A percentile compares a stretch with the other conserved stretches of the same genome.
Conservation (phyloP, 345 rosid genomes). For the Eucalyptus regnans region DNA sequence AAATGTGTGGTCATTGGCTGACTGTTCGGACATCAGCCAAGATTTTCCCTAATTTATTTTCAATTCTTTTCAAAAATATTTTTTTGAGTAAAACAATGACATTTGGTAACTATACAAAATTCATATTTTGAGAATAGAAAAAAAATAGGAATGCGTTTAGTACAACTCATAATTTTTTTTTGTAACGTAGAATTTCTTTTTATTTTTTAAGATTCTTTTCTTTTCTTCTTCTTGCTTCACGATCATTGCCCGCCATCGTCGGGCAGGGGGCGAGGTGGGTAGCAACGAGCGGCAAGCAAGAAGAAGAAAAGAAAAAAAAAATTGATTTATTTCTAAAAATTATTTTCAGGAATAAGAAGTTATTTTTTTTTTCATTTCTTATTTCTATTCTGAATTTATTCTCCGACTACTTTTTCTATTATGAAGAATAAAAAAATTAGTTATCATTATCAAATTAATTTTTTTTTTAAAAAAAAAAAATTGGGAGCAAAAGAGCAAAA, state of each 20-base stretch:
- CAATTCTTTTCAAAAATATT: too few relatives aligned
- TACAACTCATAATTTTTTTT: too few relatives aligned
- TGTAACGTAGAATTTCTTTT: accelerated
- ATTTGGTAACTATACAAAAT: too few relatives aligned
- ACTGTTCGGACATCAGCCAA: accelerated
- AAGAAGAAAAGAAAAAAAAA: too few relatives aligned
- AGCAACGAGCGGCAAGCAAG: accelerated
- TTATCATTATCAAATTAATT: accelerated
- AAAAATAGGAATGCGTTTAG: accelerated
- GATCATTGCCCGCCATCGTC: accelerated
- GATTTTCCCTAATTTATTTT: too few relatives aligned
- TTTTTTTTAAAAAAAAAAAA: too few relatives aligned
- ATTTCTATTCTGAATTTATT: accelerated
- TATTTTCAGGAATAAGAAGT: accelerated
- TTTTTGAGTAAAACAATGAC: too few relatives aligned
- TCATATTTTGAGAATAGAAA: accelerated
- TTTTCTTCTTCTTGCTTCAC: too few relatives aligned
- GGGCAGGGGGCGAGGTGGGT: accelerated
- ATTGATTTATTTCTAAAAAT: accelerated
- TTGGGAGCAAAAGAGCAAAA: too few relatives aligned
- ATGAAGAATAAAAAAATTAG: accelerated
- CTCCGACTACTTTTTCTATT: accelerated
- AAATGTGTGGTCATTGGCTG: too few relatives aligned
- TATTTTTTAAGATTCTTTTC: too few relatives aligned
- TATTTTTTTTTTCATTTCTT: too few relatives aligned